A percentile compares a stretch with the other conserved stretches of the same genome.
phyloP scores from a whole-genome alignment of 768 basidiomycete species.

The Tricholoma matsutake region DNA sequence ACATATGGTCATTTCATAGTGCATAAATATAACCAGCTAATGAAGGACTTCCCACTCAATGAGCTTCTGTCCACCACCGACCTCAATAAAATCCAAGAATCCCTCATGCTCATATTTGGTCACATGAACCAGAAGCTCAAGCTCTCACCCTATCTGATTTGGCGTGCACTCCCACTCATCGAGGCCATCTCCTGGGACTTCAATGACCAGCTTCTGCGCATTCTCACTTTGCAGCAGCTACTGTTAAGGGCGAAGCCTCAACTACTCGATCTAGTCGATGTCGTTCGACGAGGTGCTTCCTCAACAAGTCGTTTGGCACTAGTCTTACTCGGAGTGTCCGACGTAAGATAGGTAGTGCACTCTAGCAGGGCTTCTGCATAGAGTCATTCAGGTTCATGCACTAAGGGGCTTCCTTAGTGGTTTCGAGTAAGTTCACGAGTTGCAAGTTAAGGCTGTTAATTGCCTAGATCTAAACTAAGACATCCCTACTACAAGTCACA shows the following conservation, averaged over 20 bases:
- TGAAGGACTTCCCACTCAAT: constrained; percentile 98
- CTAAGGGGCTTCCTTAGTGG: too few relatives aligned
- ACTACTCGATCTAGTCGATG: too few relatives aligned
- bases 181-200: constrained; percentile 98
- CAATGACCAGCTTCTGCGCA: constrained; percentile 85
- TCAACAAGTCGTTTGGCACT: too few relatives aligned
- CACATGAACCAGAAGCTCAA: constrained; percentile 95
- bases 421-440: too few relatives aligned
- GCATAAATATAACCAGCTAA: constrained; percentile 95
- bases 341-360: too few relatives aligned
- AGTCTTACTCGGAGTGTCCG: too few relatives aligned
- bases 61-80: constrained; percentile 97
- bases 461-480: too few relatives aligned
- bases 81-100: constrained; percentile 91
- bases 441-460: too few relatives aligned
- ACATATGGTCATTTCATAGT: constrained; percentile 42
- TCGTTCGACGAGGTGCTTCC: too few relatives aligned
- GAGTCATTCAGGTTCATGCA: too few relatives aligned
- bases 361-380: too few relatives aligned
- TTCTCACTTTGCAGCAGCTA: neutral
- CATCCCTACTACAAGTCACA: too few relatives aligned
- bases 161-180: constrained; percentile 91
- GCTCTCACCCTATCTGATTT: constrained; percentile 94
- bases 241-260: neutral
- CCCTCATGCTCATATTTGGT: constrained; percentile 79